Conservation (phyloP, 768 basidiomycete species). For the Brasilioporus rufonigricans region DNA sequence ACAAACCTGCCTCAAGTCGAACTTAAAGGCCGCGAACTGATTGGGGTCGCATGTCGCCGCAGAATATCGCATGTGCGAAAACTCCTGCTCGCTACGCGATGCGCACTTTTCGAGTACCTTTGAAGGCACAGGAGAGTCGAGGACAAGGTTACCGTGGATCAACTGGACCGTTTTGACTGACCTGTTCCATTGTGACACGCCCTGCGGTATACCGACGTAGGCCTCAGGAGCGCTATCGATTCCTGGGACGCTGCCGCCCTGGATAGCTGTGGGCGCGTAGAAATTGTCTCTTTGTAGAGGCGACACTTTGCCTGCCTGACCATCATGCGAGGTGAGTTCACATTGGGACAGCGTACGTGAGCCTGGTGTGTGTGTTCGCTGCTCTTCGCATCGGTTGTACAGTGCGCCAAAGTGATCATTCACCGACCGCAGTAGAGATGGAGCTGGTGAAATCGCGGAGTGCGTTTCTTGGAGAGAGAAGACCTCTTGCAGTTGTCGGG, state of each 20-base stretch:
- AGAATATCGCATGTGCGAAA: too few species aligned
- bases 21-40: constrained; percentile 77
- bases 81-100: constrained; percentile 78
- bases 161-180: constrained; percentile 92
- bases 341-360: constrained; percentile 27
- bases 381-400: constrained; percentile 23
- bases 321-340: constrained; percentile 35
- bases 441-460: constrained; percentile 7
- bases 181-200: constrained; percentile 86
- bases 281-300: constrained; percentile 48
- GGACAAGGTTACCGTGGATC: too few species aligned
- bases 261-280: constrained; percentile 33
- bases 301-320: constrained; percentile 63
- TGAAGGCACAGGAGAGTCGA: constrained; percentile 85
- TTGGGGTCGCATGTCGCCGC: constrained; percentile 93
- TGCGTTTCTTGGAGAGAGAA: constrained; percentile 26
- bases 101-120: constrained; percentile 85
- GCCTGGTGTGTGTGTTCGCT: constrained; percentile 14
- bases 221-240: constrained; percentile 37
- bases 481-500: constrained; percentile 16
- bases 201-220: constrained; percentile 84
- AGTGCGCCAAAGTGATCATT: constrained; percentile 13
- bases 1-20: constrained; percentile 83
- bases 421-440: constrained; percentile 20
- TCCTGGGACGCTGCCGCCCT: constrained; percentile 41